Evolutionary conservation across 192 early-diverging fungal species (phyloP).

Genomic region (Coemansia sp.): DNA sequence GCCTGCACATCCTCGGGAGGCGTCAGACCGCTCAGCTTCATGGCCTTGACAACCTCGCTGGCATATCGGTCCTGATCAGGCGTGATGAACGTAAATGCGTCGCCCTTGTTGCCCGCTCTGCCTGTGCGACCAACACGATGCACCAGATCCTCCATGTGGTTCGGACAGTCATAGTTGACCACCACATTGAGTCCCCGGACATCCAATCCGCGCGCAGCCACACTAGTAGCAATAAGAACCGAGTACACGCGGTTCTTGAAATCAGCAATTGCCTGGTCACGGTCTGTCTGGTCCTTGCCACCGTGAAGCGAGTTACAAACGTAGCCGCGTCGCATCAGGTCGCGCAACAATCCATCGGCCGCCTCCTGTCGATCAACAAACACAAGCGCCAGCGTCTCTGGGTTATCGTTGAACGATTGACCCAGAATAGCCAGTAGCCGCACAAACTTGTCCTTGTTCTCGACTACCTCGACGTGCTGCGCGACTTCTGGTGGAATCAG

Average conservation of each 20-base stretch:
- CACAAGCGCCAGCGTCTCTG: conserved; percentile 72
- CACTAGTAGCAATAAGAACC: conserved; percentile 93
- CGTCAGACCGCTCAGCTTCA: conserved; percentile 70
- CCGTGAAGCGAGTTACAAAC: conserved; percentile 90
- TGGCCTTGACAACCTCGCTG: conserved; percentile 83
- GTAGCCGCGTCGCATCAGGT: conserved; percentile 81
- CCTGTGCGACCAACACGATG: conserved; percentile 98
- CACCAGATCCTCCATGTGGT: conserved; percentile 98
- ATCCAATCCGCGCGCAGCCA: conserved; percentile 93
- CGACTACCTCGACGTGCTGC: conserved; percentile 88
- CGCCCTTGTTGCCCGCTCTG: conserved; percentile 96
- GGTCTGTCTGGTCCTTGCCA: conserved; percentile 88
- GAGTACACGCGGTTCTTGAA: conserved; percentile 89
- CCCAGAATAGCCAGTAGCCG: conserved; percentile 87
- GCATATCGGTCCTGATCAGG: conserved; percentile 93
- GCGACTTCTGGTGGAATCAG: conserved; percentile 84
- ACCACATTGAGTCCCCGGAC: conserved; percentile 92
- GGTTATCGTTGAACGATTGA: conserved; percentile 66
- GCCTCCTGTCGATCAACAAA: conserved; percentile 97
- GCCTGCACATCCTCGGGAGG: conserved; percentile 75
- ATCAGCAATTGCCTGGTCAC: conserved; percentile 89
- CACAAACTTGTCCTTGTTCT: conserved; percentile 73
- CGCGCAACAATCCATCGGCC: conserved; percentile 83
- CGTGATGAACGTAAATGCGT: conserved; percentile 93
- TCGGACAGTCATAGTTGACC: conserved; percentile 95